Evolutionary conservation across 2,329 filamentous ascomycete species (phyloP), one percentile per base, ranked within the genome.

Genomic region (Fusarium sp.): DNA sequence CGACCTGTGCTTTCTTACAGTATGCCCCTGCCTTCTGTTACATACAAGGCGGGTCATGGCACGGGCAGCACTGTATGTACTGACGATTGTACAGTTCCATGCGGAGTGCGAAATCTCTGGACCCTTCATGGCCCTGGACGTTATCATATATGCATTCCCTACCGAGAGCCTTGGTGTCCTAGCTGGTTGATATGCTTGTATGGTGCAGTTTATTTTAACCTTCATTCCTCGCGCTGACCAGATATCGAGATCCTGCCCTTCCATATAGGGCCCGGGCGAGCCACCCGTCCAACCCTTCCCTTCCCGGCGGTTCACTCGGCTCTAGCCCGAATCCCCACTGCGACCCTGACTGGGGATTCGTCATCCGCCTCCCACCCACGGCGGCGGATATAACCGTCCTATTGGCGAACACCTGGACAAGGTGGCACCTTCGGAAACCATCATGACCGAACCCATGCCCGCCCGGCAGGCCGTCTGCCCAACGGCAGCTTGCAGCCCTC

Each of bases 231-330:
- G 55, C 33, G 57, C 45, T 62, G 72, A 72, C 49, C 60, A 77
- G 72, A 74, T 74, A 80, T 79, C 72, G 73, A 80, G 76, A 81
- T 79, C 70, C 69, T 72, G 67, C 62, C 55, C 64, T 49, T 52
- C 45, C 38, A 63, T 68, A 63, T 63, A 63, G 65, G 73, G 56
- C 66, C 76, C 77, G 66, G 66, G 74, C 63, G 64, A 75, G 70
- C 72, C 70, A 67, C 63, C 75, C 69, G 61, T 61, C 54, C 68
- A 75, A 66, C 72, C 73, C 76, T 72, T 76, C 77, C 69, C 77
- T 78, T 78, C 77, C 75, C 77, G 80, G 81, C 80, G 79, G 78
- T 80, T 82, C 78, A 78, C 76, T 82, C 82, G 82, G 82, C 81
- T 83, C 77, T 75, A 81, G 79, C 78, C 81, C 79, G 78, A 82